phyloP scores from a whole-genome alignment of 345 rosid genomes.

The Carallia pectinifolia region DNA sequence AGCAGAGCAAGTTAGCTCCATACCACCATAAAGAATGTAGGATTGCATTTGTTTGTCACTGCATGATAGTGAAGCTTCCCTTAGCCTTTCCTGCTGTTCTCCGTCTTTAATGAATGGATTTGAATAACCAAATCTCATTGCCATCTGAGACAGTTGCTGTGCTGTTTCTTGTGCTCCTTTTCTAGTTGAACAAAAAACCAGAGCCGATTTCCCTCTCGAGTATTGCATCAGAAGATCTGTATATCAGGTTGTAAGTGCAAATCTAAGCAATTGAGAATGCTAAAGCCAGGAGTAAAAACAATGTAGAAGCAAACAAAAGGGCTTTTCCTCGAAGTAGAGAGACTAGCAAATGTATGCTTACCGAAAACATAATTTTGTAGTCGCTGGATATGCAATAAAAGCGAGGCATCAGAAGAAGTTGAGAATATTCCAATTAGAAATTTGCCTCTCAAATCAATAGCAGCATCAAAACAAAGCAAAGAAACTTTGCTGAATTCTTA shows the following conservation, averaged over 20 bases:
- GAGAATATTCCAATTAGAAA: not conserved
- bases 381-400: conserved; percentile 61
- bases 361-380: conserved; percentile 93
- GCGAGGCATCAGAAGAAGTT: conserved; percentile 21
- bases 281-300: not conserved
- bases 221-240: conserved; percentile 90
- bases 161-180: conserved; percentile 99
- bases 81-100: conserved; percentile 84
- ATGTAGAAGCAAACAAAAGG: conserved; percentile 2
- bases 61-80: conserved; percentile 81
- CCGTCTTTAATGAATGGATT: conserved; percentile 79
- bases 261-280: not conserved
- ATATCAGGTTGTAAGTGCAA: conserved; percentile 18
- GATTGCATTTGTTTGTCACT: conserved; percentile 96
- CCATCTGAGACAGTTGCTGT: conserved; percentile 72
- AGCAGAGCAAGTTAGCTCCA: conserved; percentile 13
- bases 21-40: conserved; percentile 89
- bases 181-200: conserved; percentile 95
- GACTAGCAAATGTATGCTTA: conserved; percentile 38
- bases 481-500: conserved; percentile 22
- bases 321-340: not conserved
- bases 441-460: not conserved
- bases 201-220: conserved; percentile 92
- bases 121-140: conserved; percentile 82
- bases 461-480: not conserved